phyloP scores from a whole-genome alignment of 78 protist species.

The Tieghemostelium lacteum region DNA sequence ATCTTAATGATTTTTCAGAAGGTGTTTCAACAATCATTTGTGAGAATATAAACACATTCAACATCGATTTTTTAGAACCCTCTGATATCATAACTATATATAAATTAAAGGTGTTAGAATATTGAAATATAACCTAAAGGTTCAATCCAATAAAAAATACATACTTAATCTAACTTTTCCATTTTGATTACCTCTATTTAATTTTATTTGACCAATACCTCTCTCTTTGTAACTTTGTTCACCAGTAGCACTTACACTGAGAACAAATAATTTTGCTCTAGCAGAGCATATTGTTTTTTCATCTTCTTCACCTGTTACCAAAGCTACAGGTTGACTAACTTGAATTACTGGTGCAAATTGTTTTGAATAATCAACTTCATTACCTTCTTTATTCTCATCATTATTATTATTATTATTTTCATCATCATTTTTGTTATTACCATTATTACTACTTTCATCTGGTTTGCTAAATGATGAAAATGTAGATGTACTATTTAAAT shows the following conservation, averaged over 20 bases:
- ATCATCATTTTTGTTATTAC: not conserved
- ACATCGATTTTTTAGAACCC: constrained; percentile 55
- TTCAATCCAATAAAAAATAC: not conserved
- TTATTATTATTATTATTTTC: not conserved
- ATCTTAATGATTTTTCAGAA: constrained; percentile 45
- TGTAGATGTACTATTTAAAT: not conserved
- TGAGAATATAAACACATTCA: constrained; percentile 38
- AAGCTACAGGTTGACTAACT: constrained; percentile 10
- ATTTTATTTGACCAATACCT: constrained; percentile 53
- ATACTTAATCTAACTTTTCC: constrained; percentile 61
- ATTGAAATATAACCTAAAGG: not conserved
- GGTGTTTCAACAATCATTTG: constrained; percentile 42
- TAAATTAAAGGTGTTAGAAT: not conserved
- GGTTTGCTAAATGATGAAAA: not conserved
- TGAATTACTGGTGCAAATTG: constrained; percentile 6
- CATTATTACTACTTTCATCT: not conserved
- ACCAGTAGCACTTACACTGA: not conserved
- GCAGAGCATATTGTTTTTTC: constrained; percentile 53
- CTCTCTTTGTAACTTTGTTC: constrained; percentile 59
- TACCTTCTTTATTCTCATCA: not conserved
- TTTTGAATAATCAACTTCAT: not conserved
- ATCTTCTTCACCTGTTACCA: constrained; percentile 61
- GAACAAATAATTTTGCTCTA: not conserved
- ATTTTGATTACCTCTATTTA: constrained; percentile 30
- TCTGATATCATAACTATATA: constrained; percentile 43